phyloP scores from a whole-genome alignment of 805 yeast species.

The Wickerhamomyces xylosicus region DNA sequence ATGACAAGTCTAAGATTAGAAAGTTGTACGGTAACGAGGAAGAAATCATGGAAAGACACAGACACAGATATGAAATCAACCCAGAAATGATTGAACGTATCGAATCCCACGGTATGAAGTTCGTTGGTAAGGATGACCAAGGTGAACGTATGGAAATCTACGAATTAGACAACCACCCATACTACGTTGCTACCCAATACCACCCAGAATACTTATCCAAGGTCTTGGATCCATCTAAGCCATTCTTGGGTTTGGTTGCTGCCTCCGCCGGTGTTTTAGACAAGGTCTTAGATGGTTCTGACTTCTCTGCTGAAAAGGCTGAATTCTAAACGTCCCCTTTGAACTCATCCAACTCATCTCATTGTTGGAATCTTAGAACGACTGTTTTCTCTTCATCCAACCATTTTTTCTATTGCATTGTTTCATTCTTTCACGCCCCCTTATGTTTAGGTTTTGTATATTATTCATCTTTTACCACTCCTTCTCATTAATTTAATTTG shows the following conservation, averaged over 20 bases:
- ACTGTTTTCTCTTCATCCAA: too few species aligned
- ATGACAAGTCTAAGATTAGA: slow-evolving; percentile 54
- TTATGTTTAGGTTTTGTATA: too few species aligned
- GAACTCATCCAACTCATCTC: slow-evolving; percentile 76
- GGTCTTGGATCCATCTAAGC: slow-evolving; percentile 93
- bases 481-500: not conserved
- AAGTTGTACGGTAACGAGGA: slow-evolving; percentile 66
- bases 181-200: slow-evolving; percentile 91
- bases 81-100: slow-evolving; percentile 66
- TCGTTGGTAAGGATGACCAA: slow-evolving; percentile 89
- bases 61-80: slow-evolving; percentile 97
- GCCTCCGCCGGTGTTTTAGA: slow-evolving; percentile 83
- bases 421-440: too few species aligned
- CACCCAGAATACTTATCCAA: slow-evolving; percentile 97
- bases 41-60: slow-evolving; percentile 83
- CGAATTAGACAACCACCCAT: slow-evolving; percentile 81
- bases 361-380: too few species aligned
- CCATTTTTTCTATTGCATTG: too few species aligned
- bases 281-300: slow-evolving; percentile 37
- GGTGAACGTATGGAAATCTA: slow-evolving; percentile 90
- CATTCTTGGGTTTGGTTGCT: slow-evolving; percentile 92
- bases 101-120: slow-evolving; percentile 72
- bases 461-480: too few species aligned
- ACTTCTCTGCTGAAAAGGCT: not conserved
- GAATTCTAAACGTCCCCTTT: slow-evolving; percentile 32